phyloP scores from a whole-genome alignment of 768 basidiomycete genomes.

The Amanita polypyramis region DNA sequence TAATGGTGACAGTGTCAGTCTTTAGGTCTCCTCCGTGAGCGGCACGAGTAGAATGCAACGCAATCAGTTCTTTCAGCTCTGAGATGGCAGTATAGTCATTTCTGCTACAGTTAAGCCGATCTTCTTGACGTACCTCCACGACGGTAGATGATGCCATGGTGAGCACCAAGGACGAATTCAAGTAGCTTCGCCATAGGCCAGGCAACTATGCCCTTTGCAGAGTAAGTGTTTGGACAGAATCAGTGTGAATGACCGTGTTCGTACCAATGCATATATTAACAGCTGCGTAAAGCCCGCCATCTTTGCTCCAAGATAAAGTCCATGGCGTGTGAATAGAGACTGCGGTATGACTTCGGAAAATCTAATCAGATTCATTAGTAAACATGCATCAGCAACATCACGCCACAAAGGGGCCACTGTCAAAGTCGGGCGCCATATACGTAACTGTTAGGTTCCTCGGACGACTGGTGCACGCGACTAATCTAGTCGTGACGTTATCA shows the following conservation, averaged over 20 bases:
- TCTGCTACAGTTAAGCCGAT: neutral
- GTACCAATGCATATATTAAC: constrained; percentile 61
- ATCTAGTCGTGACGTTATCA: constrained; percentile 23
- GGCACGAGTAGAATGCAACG: constrained; percentile 68
- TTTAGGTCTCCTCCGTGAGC: constrained; percentile 80
- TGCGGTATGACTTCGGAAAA: constrained; percentile 92
- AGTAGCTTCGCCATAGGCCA: constrained; percentile 85
- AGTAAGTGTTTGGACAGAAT: neutral
- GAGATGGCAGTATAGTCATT: neutral
- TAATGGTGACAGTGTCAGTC: constrained; percentile 80
- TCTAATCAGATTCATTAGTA: constrained; percentile 24
- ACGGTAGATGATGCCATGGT: constrained; percentile 88
- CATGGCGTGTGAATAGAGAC: constrained; percentile 85
- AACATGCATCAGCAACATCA: neutral
- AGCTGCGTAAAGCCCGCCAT: constrained; percentile 63
- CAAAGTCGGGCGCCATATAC: neutral
- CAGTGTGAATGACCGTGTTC: neutral
- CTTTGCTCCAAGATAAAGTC: constrained; percentile 79
- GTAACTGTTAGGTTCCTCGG: neutral
- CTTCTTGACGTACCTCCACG: constrained; percentile 37
- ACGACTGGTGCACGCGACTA: neutral
- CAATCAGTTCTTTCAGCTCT: constrained; percentile 86
- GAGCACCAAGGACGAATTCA: constrained; percentile 65
- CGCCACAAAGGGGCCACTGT: too few species aligned
- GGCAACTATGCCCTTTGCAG: constrained; percentile 51